Evolutionary conservation across 805 yeast genomes (phyloP), one percentile per base, ranked within the genome.

Genomic region (Metschnikowia drakensbergensis): DNA sequence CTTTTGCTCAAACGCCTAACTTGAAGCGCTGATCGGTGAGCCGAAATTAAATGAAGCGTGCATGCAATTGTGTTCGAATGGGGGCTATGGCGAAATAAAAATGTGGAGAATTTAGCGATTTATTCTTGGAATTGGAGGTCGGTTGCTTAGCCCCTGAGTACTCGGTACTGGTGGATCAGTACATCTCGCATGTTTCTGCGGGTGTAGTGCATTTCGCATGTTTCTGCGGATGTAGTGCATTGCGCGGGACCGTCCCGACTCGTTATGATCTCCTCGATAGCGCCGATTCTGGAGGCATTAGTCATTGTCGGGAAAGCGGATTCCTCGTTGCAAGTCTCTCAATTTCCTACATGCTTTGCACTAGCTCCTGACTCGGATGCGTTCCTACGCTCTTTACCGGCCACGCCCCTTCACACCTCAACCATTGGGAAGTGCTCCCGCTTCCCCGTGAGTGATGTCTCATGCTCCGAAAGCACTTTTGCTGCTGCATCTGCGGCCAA

Each of bases 391-490:
- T 22, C 31, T 10, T 26, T 26, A 3, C 45, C 39, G 33, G 37
- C 29, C 13, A 35, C 27, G 31, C 32, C 45, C 9, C 45, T 34
- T n/a, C 43, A 40, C 36, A 38, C 13, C 11, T 29, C 33, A 8
- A 13, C 29, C 33, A 27, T 56, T 10, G 59, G 59, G n/a, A 56
- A 56, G 27, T 53, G 57, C 42, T 49, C 58, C n/a, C 50, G 47
- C 22, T 32, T 34, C 33, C 52, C 58, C 6, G 54, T 56, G 34
- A 35, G 47, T 23, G 56, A 40, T 8, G 26, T 55, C 17, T 53
- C 51, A 3, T 38, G 32, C 25, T 11, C 28, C 11, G 52, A 40
- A 8, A 44, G 33, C 17, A 27, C 11, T 7, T 40, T 50, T 27
- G 55, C 53, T 1, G 57, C 58, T 10, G 49, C 45, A 4, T 49